Base-by-base conservation (phyloP, 305 asterid species). In the Plantago coronopus region DNA sequence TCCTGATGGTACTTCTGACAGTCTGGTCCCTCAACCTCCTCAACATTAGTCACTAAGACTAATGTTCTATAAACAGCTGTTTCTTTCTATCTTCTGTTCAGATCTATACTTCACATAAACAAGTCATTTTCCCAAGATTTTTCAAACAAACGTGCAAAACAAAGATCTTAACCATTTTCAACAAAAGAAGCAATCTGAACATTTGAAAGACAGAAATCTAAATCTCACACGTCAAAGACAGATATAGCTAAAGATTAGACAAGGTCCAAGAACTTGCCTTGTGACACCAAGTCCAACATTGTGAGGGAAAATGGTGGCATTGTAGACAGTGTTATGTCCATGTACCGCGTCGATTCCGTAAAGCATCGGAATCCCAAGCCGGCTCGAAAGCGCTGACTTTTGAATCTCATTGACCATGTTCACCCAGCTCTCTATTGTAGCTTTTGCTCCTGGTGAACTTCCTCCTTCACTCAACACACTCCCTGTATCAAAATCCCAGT, bases 251-350 rank as follows among this genome's bases (percentile, higher is more conserved):
- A 34, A 34, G 1, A 34, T 34, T 0, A 7, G 9, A 34, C 12
- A 5, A 6, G 0, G 40, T 34, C 11, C 1, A 3, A 9, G 19
- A 1, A 46, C 55, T 71, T 68, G 72, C 88, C 88, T 78, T 6
- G 85, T 79, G 7, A 62, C 88, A 57, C 88, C 85, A 34, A 81
- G 81, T 5, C 88, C 88, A 56, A 81, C 82, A 66, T 81, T 81
- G 80, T 81, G 88, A 47, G 88, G 87, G 68, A 78, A 81, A 51
- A 81, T 76, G 4, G 87, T 81, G 58, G 87, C 84, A 4, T 57
- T 70, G 48, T 78, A 81, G 0, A 50, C 87, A 50, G 76, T 81
- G 57, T 67, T 81, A 0, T 81, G 71, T 15, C 86, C 86, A 61
- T 82, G 88, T 49, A 79, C 54, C 10, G 76, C 81, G 16, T 76